A percentile compares a stretch with the other conserved stretches of the same genome.
Conservation (phyloP, 2,329 filamentous ascomycete species). For the Stemphylium lycopersici region DNA sequence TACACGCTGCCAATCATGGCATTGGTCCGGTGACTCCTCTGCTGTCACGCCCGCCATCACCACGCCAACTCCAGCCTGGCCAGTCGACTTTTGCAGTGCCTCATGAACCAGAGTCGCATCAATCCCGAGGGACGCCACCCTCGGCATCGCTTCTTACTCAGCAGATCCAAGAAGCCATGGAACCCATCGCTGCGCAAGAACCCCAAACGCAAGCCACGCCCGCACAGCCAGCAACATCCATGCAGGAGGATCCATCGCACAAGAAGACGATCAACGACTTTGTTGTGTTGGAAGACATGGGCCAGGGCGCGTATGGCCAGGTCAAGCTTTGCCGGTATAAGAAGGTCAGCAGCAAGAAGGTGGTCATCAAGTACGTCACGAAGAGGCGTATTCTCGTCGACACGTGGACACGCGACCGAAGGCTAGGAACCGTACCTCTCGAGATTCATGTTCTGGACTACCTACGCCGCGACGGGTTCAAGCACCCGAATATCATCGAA, state of each 20-base stretch:
- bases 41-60: conserved; percentile 71
- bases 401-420: conserved; percentile 94
- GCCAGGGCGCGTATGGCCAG: conserved; percentile 95
- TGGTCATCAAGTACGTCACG: conserved; percentile 96
- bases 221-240: conserved; percentile 18
- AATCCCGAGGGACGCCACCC: conserved; percentile 43
- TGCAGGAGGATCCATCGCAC: conserved; percentile 29
- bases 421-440: conserved; percentile 89
- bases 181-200: conserved; percentile 52
- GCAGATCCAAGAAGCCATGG: conserved; percentile 58
- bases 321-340: conserved; percentile 93
- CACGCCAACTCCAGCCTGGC: conserved; percentile 79
- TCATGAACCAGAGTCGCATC: conserved; percentile 43
- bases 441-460: conserved; percentile 98
- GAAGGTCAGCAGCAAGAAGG: conserved; percentile 74
- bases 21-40: conserved; percentile 68
- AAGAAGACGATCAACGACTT: conserved; percentile 93
- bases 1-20: conserved; percentile 74
- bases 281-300: conserved; percentile 95
- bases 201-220: conserved; percentile 34
- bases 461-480: conserved; percentile 73
- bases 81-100: conserved; percentile 60
- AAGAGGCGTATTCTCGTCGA: conserved; percentile 96
- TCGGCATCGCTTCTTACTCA: conserved; percentile 57
- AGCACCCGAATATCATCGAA: conserved; percentile 70